Evolutionary conservation across 495 filamentous ascomycete species (phyloP).

Genomic region (Neurospora sublineolata): DNA sequence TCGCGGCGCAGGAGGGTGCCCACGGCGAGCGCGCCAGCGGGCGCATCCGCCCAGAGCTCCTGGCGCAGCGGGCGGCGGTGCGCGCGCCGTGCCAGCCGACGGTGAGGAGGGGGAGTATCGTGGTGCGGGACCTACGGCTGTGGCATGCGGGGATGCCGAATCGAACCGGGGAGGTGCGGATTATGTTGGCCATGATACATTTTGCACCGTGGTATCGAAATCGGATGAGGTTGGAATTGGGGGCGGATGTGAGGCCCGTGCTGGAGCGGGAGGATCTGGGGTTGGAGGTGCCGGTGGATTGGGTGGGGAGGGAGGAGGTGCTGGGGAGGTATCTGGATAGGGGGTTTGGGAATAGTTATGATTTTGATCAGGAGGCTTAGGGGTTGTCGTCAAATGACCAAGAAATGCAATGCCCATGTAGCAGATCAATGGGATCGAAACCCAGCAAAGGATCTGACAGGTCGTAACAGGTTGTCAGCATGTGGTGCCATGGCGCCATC

Average conservation of each 20-base stretch:
- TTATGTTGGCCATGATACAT: constrained; percentile 49
- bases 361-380: constrained; percentile 29
- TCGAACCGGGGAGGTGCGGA: constrained; percentile 30
- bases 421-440: too few species aligned
- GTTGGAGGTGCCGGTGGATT: constrained; percentile 35
- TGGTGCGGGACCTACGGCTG: constrained; percentile 45
- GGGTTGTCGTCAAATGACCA: too few species aligned
- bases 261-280: constrained; percentile 22
- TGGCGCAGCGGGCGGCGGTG: constrained; percentile 28
- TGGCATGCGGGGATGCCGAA: constrained; percentile 56
- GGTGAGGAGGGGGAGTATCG: constrained; percentile 40
- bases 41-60: constrained; percentile 30
- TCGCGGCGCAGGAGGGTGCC: constrained; percentile 18
- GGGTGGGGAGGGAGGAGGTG: constrained; percentile 24
- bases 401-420: too few species aligned
- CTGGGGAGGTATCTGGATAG: constrained; percentile 30
- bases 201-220: constrained; percentile 20
- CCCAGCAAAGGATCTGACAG: too few species aligned
- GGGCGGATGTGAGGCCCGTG: constrained; percentile 29
- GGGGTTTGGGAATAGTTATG: constrained; percentile 39
- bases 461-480: too few species aligned
- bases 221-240: constrained; percentile 38
- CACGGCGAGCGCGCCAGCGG: constrained; percentile 9
- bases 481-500: too few species aligned
- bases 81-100: constrained; percentile 38